These are phyloP conservation scores for Pseudogymnoascus sp. DNA, from an alignment of 2,329 filamentous ascomycete species.

Conservation along the genomic window DNA sequence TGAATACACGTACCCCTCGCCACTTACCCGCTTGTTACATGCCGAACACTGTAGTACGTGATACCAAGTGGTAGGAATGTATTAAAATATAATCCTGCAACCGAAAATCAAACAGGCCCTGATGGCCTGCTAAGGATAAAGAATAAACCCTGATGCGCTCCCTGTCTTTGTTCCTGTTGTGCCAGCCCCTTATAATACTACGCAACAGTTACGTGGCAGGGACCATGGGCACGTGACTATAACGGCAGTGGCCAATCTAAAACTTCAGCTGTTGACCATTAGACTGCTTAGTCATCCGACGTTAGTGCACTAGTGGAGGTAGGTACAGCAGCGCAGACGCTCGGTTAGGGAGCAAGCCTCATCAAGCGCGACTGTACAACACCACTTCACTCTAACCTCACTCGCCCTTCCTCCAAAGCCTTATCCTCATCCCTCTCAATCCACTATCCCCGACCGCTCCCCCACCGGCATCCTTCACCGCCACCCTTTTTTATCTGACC, in stretches of 20 bases:
- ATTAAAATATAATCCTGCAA: not conserved
- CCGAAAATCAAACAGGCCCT: not conserved
- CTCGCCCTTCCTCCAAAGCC: slow-evolving; percentile 6
- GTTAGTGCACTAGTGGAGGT: not conserved
- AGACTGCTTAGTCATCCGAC: not conserved
- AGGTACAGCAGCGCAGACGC: slow-evolving; percentile 4
- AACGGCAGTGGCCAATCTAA: not conserved
- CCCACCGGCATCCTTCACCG: not conserved
- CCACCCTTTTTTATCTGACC: not conserved
- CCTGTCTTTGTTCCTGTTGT: not conserved
- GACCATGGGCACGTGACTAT: not conserved
- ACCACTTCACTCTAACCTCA: slow-evolving; percentile 8
- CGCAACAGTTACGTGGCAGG: not conserved
- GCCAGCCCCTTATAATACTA: not conserved
- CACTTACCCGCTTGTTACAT: not conserved
- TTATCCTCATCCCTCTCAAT: slow-evolving; percentile 3
- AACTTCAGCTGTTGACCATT: not conserved
- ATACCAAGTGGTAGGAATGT: too few relatives aligned
- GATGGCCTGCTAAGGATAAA: not conserved
- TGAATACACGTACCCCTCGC: not conserved
- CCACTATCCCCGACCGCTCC: not conserved
- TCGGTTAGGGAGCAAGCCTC: slow-evolving; percentile 8
- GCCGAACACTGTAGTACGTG: not conserved
- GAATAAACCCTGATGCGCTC: not conserved
- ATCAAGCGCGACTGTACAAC: slow-evolving; percentile 8